Conservation (phyloP, 2,329 filamentous ascomycete genomes). For the Seiridium unicorne region DNA sequence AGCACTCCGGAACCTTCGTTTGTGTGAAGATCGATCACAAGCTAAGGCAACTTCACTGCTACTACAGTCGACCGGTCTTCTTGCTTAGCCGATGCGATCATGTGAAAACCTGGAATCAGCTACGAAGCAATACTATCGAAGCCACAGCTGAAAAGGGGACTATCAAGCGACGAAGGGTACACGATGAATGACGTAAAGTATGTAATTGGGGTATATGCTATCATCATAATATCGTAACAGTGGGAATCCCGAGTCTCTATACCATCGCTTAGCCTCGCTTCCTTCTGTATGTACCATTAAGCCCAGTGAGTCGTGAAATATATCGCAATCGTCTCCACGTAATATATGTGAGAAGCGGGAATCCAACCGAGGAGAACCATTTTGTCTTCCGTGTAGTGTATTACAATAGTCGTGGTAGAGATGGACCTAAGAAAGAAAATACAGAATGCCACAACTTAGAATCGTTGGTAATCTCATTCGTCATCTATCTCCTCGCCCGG, state of each 20-base stretch:
- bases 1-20: too few species aligned
- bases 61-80: too few species aligned
- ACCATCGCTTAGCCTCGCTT: background rate
- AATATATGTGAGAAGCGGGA: background rate
- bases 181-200: background rate
- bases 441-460: background rate
- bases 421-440: too few species aligned
- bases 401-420: too few species aligned
- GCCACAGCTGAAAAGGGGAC: too few species aligned
- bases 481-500: slow-evolving; percentile 25
- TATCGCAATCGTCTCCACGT: background rate
- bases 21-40: too few species aligned
- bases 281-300: background rate
- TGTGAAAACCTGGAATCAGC: too few species aligned
- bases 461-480: slow-evolving; percentile 7
- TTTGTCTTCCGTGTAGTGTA: too few species aligned
- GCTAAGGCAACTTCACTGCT: too few species aligned
- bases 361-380: background rate
- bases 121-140: too few species aligned
- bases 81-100: too few species aligned
- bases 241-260: background rate
- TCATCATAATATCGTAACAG: background rate
- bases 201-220: background rate
- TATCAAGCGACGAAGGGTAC: too few species aligned
- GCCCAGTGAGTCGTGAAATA: background rate